phyloP scores from a whole-genome alignment of 2,329 filamentous ascomycete genomes.

The Hymenoscyphus fructigenus region DNA sequence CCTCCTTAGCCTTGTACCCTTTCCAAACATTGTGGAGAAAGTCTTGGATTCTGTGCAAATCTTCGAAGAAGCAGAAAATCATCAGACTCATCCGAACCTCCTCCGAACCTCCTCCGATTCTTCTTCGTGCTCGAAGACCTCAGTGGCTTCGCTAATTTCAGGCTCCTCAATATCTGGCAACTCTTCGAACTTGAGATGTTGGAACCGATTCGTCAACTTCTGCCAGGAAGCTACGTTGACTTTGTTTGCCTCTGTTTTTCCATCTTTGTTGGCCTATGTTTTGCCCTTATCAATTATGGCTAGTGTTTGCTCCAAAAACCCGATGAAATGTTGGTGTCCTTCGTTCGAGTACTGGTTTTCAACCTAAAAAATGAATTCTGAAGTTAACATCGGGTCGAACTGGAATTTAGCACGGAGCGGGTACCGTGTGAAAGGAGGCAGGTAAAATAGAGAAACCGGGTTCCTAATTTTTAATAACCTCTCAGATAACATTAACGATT shows the following conservation, averaged over 20 bases:
- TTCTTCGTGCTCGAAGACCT: constrained; percentile 9
- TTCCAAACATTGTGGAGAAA: constrained; percentile 10
- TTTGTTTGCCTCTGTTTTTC: background rate
- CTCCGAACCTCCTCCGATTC: background rate
- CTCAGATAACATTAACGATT: background rate
- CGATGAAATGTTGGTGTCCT: constrained; percentile 11
- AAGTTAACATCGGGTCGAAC: background rate
- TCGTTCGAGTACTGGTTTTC: constrained; percentile 9
- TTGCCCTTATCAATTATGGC: background rate
- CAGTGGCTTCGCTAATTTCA: background rate
- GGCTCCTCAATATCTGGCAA: background rate
- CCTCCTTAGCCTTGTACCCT: constrained; percentile 1
- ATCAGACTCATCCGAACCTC: constrained; percentile 1
- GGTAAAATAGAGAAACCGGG: too few relatives aligned
- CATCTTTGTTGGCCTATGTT: background rate
- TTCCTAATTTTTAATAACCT: background rate
- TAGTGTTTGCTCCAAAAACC: constrained; percentile 6
- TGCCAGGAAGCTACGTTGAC: constrained; percentile 3
- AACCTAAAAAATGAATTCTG: background rate
- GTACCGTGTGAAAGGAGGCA: too few relatives aligned
- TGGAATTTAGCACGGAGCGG: too few relatives aligned
- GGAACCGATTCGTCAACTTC: constrained; percentile 8
- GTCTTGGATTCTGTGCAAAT: constrained; percentile 12
- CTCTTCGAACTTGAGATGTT: constrained; percentile 9
- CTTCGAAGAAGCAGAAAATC: constrained; percentile 14